These are phyloP conservation scores for Clitocybe nebularis DNA, from an alignment of 1,284 basidiomycete genomes.

Conservation along the genomic window DNA sequence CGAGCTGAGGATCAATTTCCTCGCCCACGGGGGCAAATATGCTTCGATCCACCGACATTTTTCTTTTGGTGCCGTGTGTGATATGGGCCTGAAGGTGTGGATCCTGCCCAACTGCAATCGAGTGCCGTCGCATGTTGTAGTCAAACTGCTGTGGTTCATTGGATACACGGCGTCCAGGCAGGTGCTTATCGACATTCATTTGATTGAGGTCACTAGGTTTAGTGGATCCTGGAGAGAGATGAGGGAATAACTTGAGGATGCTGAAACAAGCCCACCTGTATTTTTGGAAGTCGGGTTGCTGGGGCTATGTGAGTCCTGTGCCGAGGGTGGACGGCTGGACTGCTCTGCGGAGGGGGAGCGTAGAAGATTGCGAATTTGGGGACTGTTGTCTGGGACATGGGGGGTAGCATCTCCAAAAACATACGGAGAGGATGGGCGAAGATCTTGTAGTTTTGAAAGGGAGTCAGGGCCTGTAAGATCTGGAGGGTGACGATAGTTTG, in stretches of 20 bases:
- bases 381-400: constrained; percentile 32
- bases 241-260: not conserved
- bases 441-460: constrained; percentile 32
- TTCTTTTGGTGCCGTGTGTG: constrained; percentile 70
- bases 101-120: constrained; percentile 52
- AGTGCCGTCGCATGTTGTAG: constrained; percentile 63
- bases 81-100: constrained; percentile 35
- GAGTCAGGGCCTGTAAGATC: constrained; percentile 29
- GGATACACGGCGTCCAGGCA: constrained; percentile 23
- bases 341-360: constrained; percentile 46
- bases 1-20: constrained; percentile 61
- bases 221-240: constrained; percentile 22
- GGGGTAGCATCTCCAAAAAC: constrained; percentile 62
- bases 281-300: constrained; percentile 14
- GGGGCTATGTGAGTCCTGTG: constrained; percentile 21
- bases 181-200: constrained; percentile 43
- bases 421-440: constrained; percentile 64
- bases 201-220: constrained; percentile 34
- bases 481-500: constrained; percentile 24
- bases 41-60: constrained; percentile 69
- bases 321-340: constrained; percentile 20
- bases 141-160: constrained; percentile 49
- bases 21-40: constrained; percentile 45
- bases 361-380: constrained; percentile 49
- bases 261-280: constrained; percentile 12